Conservation (phyloP, 768 basidiomycete genomes). For the Xerocomellus intermedius region DNA sequence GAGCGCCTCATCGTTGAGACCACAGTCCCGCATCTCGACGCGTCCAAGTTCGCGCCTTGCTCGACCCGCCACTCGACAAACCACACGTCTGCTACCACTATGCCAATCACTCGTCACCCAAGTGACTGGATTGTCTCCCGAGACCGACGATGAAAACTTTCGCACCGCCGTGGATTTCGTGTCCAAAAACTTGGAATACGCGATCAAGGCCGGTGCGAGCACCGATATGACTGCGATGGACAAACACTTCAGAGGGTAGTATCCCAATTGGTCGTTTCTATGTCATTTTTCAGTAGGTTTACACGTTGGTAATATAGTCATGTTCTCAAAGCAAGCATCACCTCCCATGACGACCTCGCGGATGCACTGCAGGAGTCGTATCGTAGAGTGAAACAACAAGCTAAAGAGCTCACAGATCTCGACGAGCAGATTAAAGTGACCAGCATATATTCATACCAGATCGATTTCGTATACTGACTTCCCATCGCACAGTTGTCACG, state of each 20-base stretch:
- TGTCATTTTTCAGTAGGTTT: constrained; percentile 12
- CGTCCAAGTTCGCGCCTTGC: constrained; percentile 46
- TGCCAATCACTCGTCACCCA: constrained; percentile 56
- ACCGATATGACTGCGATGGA: constrained; percentile 56
- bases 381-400: constrained; percentile 47
- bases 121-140: constrained; percentile 49
- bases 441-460: neutral
- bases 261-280: constrained; percentile 1
- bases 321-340: constrained; percentile 67
- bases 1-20: constrained; percentile 39
- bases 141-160: constrained; percentile 43
- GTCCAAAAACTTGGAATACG: constrained; percentile 56
- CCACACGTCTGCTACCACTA: constrained; percentile 51
- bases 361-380: constrained; percentile 59
- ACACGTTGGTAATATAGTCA: constrained; percentile 38
- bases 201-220: constrained; percentile 54
- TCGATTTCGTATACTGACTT: constrained; percentile 1
- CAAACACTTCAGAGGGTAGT: constrained; percentile 54
- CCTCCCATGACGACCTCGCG: constrained; percentile 59
- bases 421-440: constrained; percentile 65
- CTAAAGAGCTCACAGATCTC: constrained; percentile 52
- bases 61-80: constrained; percentile 49
- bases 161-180: constrained; percentile 54
- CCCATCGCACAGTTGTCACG: constrained; percentile 43
- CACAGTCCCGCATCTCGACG: constrained; percentile 34